Percentiles rank a stretch among this genome's conserved stretches.
Conservation (phyloP, 805 yeast genomes). For the Priceomyces medius region DNA sequence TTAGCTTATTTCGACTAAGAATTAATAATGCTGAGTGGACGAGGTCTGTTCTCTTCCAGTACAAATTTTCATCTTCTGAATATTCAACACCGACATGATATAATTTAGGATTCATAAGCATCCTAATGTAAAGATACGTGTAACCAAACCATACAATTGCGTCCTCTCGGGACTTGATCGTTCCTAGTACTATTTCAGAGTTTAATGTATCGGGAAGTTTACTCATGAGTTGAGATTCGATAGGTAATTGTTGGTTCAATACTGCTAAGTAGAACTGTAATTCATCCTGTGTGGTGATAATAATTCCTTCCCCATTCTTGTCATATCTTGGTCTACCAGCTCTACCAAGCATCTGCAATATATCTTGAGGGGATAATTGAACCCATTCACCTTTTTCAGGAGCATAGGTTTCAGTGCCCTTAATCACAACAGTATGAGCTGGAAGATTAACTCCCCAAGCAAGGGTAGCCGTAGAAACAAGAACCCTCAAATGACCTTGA, state of each 20-base stretch:
- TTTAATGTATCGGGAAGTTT: conserved; percentile 72
- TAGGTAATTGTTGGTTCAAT: conserved; percentile 87
- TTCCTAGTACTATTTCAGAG: conserved; percentile 83
- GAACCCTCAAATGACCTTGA: conserved; percentile 77
- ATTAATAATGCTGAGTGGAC: conserved; percentile 71
- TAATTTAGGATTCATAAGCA: conserved; percentile 67
- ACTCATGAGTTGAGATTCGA: conserved; percentile 80
- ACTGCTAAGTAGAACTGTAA: conserved; percentile 86
- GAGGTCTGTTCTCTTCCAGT: conserved; percentile 60
- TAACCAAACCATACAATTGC: conserved; percentile 80
- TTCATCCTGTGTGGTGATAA: conserved; percentile 83
- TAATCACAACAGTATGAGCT: conserved; percentile 89
- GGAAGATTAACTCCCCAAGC: conserved; percentile 98
- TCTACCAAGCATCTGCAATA: conserved; percentile 95
- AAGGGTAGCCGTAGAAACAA: conserved; percentile 88
- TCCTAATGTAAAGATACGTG: conserved; percentile 77
- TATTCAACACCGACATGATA: conserved; percentile 75
- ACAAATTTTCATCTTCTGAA: conserved; percentile 48
- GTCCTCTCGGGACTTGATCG: conserved; percentile 56
- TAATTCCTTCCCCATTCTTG: conserved; percentile 88
- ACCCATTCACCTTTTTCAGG: conserved; percentile 90
- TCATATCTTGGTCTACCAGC: conserved; percentile 98
- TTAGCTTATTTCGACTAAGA: conserved; percentile 56
- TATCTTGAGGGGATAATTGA: conserved; percentile 91
- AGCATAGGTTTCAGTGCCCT: conserved; percentile 90